Evolutionary conservation across 805 yeast species (phyloP).

Genomic region (Metschnikowia lunata): DNA sequence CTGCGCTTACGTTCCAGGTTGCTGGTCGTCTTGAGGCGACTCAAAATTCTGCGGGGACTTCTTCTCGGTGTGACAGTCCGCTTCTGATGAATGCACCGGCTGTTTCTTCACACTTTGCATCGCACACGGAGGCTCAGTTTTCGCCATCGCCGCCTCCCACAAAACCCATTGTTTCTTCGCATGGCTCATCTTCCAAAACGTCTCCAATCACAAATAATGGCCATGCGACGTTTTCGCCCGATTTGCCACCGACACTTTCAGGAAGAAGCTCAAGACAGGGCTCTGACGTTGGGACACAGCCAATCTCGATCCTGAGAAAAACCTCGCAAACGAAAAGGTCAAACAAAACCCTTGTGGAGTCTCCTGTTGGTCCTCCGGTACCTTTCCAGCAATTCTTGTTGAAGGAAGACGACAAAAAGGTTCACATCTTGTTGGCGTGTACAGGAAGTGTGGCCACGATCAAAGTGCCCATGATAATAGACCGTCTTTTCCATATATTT

Average conservation of each 20-base stretch:
- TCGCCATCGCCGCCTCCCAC: constrained; percentile 12
- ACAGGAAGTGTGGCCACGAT: constrained; percentile 97
- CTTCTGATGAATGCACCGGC: constrained; percentile 2
- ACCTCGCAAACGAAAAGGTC: constrained; percentile 28
- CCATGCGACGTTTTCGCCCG: constrained; percentile 7
- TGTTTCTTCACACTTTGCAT: neutral
- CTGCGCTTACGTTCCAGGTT: constrained; percentile 10
- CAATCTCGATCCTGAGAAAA: constrained; percentile 13
- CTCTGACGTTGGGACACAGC: constrained; percentile 12
- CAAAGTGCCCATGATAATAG: constrained; percentile 85
- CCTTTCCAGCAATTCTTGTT: constrained; percentile 72
- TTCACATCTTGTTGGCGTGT: constrained; percentile 86
- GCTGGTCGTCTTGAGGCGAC: constrained; percentile 1
- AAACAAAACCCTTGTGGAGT: constrained; percentile 50
- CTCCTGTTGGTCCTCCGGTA: constrained; percentile 57
- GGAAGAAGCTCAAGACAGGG: constrained; percentile 14
- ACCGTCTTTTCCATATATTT: constrained; percentile 75
- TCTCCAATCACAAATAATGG: constrained; percentile 5
- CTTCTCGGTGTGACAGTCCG: constrained; percentile 10
- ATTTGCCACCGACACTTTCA: constrained; percentile 5
- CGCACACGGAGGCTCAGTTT: constrained; percentile 4
- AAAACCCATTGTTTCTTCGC: neutral
- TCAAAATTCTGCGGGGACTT: neutral
- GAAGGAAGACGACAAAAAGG: constrained; percentile 70
- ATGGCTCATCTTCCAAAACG: constrained; percentile 4